Evolutionary conservation across 1,284 basidiomycete species (phyloP).

Genomic region (Cystobasidiaceae sp.): DNA sequence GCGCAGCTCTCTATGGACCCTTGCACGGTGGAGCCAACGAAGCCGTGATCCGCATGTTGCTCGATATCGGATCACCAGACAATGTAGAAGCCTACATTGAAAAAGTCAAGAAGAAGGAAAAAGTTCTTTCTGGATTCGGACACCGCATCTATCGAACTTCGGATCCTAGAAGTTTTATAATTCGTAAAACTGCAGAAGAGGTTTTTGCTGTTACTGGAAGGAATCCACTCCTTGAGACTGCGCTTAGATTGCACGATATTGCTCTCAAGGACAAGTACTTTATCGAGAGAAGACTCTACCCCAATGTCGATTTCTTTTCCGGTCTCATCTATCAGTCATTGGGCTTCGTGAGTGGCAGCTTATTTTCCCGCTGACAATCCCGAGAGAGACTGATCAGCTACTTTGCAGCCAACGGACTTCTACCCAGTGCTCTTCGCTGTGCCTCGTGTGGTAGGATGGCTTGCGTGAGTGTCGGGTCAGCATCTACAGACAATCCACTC

Average conservation of each 20-base stretch:
- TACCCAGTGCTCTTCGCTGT: constrained; percentile 86
- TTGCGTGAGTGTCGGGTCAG: constrained; percentile 63
- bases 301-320: constrained; percentile 47
- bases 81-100: constrained; percentile 72
- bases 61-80: constrained; percentile 68
- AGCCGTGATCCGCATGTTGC: constrained; percentile 75
- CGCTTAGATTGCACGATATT: constrained; percentile 76
- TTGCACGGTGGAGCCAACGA: constrained; percentile 74
- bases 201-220: constrained; percentile 60
- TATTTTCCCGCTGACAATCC: not conserved
- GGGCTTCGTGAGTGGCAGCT: constrained; percentile 28
- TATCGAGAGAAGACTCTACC: constrained; percentile 53
- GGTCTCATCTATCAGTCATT: constrained; percentile 35
- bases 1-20: constrained; percentile 62
- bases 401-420: constrained; percentile 64
- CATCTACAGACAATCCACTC: not conserved
- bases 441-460: constrained; percentile 80
- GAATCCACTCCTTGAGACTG: constrained; percentile 74
- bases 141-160: constrained; percentile 44
- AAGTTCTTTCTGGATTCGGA: constrained; percentile 57
- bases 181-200: constrained; percentile 78
- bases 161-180: constrained; percentile 79
- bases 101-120: constrained; percentile 75
- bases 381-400: constrained; percentile 56
- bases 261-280: constrained; percentile 85